Conservation (phyloP, 2,329 filamentous ascomycete species). For the Diaporthe sp. region DNA sequence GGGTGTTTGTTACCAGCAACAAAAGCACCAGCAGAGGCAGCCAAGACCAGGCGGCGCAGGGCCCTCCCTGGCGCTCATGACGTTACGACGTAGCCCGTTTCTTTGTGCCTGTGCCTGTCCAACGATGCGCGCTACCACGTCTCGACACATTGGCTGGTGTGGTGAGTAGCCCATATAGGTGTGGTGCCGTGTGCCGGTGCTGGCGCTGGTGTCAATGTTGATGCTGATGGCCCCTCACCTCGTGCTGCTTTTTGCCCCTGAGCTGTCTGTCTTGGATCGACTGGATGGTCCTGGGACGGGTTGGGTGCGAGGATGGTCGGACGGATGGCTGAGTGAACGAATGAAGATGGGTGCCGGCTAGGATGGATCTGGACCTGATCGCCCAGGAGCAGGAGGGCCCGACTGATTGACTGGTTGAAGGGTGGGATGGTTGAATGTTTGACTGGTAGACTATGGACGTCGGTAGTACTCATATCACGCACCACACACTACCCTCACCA, state of each 20-base stretch:
- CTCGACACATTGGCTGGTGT: background rate
- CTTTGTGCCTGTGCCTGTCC: slow-evolving; percentile 27
- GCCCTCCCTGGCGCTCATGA: background rate
- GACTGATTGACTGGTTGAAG: background rate
- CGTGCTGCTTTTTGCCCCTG: background rate
- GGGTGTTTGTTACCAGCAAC: background rate
- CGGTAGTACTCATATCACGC: background rate
- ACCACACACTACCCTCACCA: background rate
- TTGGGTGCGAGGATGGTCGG: background rate
- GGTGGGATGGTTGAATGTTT: background rate
- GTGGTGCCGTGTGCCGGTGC: slow-evolving; percentile 7
- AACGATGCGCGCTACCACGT: background rate
- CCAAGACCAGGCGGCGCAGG: background rate
- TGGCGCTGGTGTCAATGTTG: background rate
- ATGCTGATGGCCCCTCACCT: too few relatives aligned
- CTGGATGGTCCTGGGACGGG: background rate
- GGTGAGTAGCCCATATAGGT: background rate
- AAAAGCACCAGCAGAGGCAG: background rate
- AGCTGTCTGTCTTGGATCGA: background rate
- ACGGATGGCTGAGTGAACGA: background rate
- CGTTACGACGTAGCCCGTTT: slow-evolving; percentile 8
- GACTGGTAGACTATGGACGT: background rate
- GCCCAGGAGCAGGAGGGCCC: background rate
- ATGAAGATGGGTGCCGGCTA: background rate
- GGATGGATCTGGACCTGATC: slow-evolving; percentile 10